Evolutionary conservation across 2,329 filamentous ascomycete species (phyloP).

Genomic region (Teratosphaeria nubilosa): DNA sequence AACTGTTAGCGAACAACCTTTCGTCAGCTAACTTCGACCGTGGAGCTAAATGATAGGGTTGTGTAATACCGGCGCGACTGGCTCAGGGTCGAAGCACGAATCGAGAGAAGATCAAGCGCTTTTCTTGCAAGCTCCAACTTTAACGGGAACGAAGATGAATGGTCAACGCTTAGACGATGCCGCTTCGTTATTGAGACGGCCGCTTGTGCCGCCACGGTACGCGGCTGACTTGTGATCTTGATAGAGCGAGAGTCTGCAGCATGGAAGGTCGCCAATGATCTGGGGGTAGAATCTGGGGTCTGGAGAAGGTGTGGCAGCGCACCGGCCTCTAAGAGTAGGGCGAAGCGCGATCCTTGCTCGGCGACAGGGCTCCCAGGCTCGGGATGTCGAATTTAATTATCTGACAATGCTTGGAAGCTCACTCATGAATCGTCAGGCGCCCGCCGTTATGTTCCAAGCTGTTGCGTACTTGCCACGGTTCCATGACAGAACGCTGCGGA

Average conservation of each 20-base stretch:
- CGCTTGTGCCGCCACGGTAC: not conserved
- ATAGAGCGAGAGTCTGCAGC: not conserved
- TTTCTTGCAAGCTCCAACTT: constrained; percentile 12
- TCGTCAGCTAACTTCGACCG: not conserved
- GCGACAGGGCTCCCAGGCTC: not conserved
- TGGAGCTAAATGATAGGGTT: not conserved
- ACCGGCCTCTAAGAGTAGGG: not conserved
- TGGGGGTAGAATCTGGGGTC: constrained; percentile 17
- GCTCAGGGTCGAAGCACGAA: not conserved
- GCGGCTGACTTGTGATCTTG: not conserved
- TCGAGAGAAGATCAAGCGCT: constrained; percentile 1
- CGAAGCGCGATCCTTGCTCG: not conserved
- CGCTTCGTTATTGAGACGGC: constrained; percentile 3
- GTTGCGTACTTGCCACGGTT: not conserved
- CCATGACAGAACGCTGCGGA: not conserved
- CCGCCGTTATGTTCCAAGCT: not conserved
- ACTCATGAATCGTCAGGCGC: not conserved
- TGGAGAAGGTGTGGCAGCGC: constrained; percentile 11
- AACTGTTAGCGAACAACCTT: not conserved
- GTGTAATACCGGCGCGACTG: not conserved
- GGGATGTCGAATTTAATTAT: not conserved
- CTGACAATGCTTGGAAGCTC: not conserved
- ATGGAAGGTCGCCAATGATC: not conserved
- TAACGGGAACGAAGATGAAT: constrained; percentile 9
- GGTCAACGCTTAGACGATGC: constrained; percentile 3